Base-by-base conservation (phyloP, 257 asterid genomes). In the Parsonsia alboflavescens region DNA sequence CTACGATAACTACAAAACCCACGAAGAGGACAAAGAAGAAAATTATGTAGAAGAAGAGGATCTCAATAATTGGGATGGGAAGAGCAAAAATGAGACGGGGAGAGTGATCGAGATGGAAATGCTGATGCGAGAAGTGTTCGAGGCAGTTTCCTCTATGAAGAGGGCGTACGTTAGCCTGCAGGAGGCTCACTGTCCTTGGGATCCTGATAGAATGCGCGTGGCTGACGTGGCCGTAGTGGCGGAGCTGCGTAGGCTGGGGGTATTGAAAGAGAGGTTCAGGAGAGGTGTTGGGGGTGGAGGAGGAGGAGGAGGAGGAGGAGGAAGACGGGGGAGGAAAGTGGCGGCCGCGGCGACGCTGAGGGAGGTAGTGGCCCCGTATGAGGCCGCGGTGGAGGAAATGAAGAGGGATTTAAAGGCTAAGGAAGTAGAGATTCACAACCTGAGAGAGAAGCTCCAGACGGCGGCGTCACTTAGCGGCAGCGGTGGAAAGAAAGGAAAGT, bases 291-390 rank as follows among this genome's bases (percentile, higher is more conserved):
- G 77, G 1, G 82, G 86, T 15, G 84, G 78, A 11, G 79, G 81
- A 22, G 82, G 7, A 85, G 87, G 52, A 73, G 80, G 77, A 76
- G 90, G 89, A 85, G 87, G 52, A 73, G 80, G 77, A 76, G 90
- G 89, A 87, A 86, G 64, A 33, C 39, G 39, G 39, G 39, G 39
- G 39, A 33, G 2, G 1, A 50, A 50, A 50, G n/a, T 50, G 21
- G 72, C 87, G 2, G 96, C 96, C 66, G 85, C 90, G 58, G 92
- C 96, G 77, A 88, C 96, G 26, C 77, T 92, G 78, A 74, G 96
- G 82, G 97, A 94, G 78, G 95, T 90, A 77, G 99, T 94, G 83
- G 99, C 99, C 76, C 99, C 99, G 78, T 94, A 94, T 79, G 99
- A 92, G 79, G 93, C 89, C 75, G 89, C 93, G 79, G 84, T 92